Conservation (phyloP, 2,329 filamentous ascomycete genomes). For the Paracamarosporium sp. region DNA sequence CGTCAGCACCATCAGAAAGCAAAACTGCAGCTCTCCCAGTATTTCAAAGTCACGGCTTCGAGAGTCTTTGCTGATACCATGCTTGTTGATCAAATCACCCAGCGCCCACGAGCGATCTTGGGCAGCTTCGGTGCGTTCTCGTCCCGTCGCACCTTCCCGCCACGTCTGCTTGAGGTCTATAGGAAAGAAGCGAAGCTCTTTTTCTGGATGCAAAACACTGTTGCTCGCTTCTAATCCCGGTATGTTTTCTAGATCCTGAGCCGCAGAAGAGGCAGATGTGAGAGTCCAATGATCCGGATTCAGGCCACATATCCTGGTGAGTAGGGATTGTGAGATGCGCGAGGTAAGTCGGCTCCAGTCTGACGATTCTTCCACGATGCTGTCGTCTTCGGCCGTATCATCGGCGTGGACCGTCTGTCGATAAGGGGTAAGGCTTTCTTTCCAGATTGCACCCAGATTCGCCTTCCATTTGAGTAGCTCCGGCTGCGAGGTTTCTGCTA, state of each 20-base stretch:
- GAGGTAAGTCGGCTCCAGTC: conserved; percentile 63
- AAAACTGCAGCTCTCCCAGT: conserved; percentile 68
- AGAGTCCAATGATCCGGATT: conserved; percentile 60
- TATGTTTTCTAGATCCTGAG: conserved; percentile 64
- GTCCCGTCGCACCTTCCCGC: conserved; percentile 65
- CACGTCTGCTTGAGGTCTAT: conserved; percentile 69
- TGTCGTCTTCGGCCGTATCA: conserved; percentile 36
- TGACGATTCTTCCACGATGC: conserved; percentile 49
- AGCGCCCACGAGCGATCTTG: conserved; percentile 69
- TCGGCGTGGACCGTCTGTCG: conserved; percentile 49
- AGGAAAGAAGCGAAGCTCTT: conserved; percentile 61
- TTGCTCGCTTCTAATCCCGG: conserved; percentile 58
- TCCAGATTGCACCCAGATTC: conserved; percentile 64
- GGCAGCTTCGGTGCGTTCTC: conserved; percentile 67
- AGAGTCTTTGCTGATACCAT: conserved; percentile 42
- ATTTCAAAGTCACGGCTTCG: conserved; percentile 39
- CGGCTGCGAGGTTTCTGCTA: conserved; percentile 49
- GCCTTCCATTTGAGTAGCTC: conserved; percentile 59
- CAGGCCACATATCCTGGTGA: conserved; percentile 59
- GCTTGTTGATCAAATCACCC: conserved; percentile 56
- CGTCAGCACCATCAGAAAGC: conserved; percentile 68
- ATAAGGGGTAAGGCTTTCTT: conserved; percentile 57
- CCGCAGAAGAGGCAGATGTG: conserved; percentile 64
- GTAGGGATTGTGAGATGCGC: conserved; percentile 55
- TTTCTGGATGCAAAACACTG: conserved; percentile 39